These are phyloP conservation scores for Lophium mytilinum DNA, from an alignment of 495 filamentous ascomycete species.

Conservation along the genomic window DNA sequence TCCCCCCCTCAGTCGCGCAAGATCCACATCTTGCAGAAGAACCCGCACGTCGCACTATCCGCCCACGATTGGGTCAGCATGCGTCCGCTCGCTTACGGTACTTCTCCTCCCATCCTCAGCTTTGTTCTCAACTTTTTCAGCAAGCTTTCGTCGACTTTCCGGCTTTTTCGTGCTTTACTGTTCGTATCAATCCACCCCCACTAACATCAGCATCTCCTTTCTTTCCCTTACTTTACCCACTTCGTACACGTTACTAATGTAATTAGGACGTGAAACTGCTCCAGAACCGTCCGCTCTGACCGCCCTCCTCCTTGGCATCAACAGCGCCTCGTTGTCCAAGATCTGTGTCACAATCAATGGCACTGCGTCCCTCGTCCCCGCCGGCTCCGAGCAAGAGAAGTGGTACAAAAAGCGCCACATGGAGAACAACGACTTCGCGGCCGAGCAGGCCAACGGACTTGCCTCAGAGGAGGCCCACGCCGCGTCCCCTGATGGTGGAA, in stretches of 20 bases:
- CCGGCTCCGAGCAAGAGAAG: slow-evolving; percentile 66
- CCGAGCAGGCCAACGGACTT: slow-evolving; percentile 34
- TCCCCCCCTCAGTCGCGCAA: slow-evolving; percentile 55
- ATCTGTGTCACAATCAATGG: slow-evolving; percentile 94
- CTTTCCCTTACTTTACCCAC: slow-evolving; percentile 1
- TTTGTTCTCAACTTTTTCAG: slow-evolving; percentile 12
- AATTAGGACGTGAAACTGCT: slow-evolving; percentile 6
- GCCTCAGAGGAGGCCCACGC: slow-evolving; percentile 11
- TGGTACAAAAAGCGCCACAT: slow-evolving; percentile 77
- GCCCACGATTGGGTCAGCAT: slow-evolving; percentile 98
- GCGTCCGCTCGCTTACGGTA: slow-evolving; percentile 34
- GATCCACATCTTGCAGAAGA: slow-evolving; percentile 74
- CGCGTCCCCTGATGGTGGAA: slow-evolving; percentile 30
- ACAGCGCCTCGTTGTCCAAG: slow-evolving; percentile 76
- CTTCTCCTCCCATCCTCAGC: not conserved
- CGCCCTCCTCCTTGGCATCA: slow-evolving; percentile 75
- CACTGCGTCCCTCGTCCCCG: slow-evolving; percentile 59
- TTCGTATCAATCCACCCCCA: too few relatives aligned
- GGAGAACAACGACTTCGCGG: slow-evolving; percentile 80
- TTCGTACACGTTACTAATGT: not conserved
- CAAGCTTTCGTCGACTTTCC: slow-evolving; percentile 46
- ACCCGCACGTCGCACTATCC: slow-evolving; percentile 86
- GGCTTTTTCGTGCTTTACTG: slow-evolving; percentile 22
- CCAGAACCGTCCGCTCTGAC: slow-evolving; percentile 57
- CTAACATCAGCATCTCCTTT: too few relatives aligned